A percentile compares a stretch with the other conserved stretches of the same genome.
phyloP scores from a whole-genome alignment of 495 filamentous ascomycete species.

The Xanthoparmelia taractica region DNA sequence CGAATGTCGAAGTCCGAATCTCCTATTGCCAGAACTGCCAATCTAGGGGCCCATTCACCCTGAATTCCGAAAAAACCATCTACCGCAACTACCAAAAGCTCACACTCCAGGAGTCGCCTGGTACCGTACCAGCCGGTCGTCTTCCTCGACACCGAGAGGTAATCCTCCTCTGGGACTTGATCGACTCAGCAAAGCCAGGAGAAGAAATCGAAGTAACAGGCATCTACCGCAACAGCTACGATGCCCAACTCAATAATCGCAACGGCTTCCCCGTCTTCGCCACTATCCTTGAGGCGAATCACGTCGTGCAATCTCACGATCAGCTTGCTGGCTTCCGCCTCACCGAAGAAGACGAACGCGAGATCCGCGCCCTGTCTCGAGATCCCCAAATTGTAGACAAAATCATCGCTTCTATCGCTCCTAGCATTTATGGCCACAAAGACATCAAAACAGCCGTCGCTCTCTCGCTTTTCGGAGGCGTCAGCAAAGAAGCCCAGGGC shows the following conservation, averaged over 20 bases:
- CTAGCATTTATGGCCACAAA: slow-evolving; percentile 92
- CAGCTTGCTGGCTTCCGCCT: slow-evolving; percentile 95
- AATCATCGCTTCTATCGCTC: slow-evolving; percentile 88
- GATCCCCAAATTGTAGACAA: slow-evolving; percentile 94
- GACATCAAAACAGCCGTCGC: slow-evolving; percentile 98
- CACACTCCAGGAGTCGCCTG: slow-evolving; percentile 94
- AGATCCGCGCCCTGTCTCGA: slow-evolving; percentile 76
- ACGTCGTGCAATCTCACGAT: slow-evolving; percentile 94
- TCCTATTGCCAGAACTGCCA: slow-evolving; percentile 97
- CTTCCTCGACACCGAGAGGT: slow-evolving; percentile 93
- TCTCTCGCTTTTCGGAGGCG: slow-evolving; percentile 89
- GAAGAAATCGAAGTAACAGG: slow-evolving; percentile 97
- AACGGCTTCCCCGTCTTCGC: slow-evolving; percentile 99
- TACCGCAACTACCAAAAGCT: slow-evolving; percentile 99
- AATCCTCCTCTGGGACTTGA: slow-evolving; percentile 92
- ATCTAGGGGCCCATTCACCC: slow-evolving; percentile 86
- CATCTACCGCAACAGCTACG: slow-evolving; percentile 97
- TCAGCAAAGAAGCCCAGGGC: slow-evolving; percentile 81
- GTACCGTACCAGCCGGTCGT: slow-evolving; percentile 92
- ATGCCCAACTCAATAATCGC: slow-evolving; percentile 94
- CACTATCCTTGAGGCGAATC: slow-evolving; percentile 94
- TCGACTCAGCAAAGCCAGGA: slow-evolving; percentile 93
- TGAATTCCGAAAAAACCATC: slow-evolving; percentile 98
- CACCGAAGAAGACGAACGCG: slow-evolving; percentile 89
- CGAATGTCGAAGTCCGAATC: slow-evolving; percentile 90